phyloP scores from a whole-genome alignment of 2,329 filamentous ascomycete genomes.

The Phialocephala sp. region DNA sequence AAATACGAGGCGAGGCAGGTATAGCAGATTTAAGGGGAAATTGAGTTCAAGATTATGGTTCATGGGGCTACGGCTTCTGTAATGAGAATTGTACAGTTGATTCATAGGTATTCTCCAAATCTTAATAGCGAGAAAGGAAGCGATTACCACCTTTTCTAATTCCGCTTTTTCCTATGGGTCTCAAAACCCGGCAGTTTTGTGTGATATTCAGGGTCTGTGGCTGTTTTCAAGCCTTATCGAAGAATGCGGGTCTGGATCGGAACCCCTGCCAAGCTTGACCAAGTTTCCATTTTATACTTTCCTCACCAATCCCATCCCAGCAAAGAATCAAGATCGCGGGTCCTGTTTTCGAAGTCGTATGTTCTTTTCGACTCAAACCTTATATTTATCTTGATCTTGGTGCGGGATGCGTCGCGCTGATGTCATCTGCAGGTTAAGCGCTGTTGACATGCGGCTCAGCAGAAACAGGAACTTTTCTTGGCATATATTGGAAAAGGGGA shows the following conservation, averaged over 20 bases:
- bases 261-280: not conserved
- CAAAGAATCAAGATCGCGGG: no score
- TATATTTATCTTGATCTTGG: not conserved
- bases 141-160: constrained; percentile 1
- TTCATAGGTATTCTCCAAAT: not conserved
- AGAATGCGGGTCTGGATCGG: not conserved
- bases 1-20: constrained; percentile 67
- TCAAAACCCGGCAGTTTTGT: not conserved
- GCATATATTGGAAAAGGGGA: no score
- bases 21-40: not conserved
- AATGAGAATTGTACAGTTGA: constrained; percentile 19
- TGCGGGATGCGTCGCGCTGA: not conserved
- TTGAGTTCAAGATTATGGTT: not conserved
- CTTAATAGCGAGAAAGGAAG: not conserved
- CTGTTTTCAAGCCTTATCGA: no score
- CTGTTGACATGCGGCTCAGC: not conserved
- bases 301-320: not conserved
- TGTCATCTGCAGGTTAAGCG: not conserved
- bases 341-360: not conserved
- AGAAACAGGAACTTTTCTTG: not conserved
- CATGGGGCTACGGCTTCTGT: constrained; percentile 15
- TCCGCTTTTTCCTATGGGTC: not conserved
- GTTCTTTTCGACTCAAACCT: not conserved
- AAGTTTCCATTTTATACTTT: not conserved
- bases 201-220: not conserved